Percentiles rank a stretch among this genome's conserved stretches.
Conservation (phyloP, 2,329 filamentous ascomycete species). For the Scedosporium dehoogii region DNA sequence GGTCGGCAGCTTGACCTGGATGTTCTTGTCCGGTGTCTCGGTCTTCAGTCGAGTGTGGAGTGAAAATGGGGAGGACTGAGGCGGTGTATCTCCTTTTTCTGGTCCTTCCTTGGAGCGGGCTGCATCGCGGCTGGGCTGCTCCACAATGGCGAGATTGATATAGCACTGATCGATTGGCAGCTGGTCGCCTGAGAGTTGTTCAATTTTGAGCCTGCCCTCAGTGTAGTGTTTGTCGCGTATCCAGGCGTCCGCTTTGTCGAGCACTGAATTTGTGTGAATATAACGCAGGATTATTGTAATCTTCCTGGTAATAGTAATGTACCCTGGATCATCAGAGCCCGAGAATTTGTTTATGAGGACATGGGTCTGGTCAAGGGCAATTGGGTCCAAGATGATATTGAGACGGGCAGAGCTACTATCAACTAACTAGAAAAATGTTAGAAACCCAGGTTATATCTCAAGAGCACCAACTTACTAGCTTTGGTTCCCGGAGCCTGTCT, state of each 20-base stretch:
- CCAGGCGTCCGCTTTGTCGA: slow-evolving; percentile 13
- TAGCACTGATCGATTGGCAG: slow-evolving; percentile 26
- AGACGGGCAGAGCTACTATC: slow-evolving; percentile 14
- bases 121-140: slow-evolving; percentile 11
- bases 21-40: slow-evolving; percentile 12
- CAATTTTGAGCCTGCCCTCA: slow-evolving; percentile 17
- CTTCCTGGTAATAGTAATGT: slow-evolving; percentile 11
- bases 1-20: not conserved
- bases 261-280: slow-evolving; percentile 11
- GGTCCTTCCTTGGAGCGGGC: not conserved
- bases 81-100: slow-evolving; percentile 5
- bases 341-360: slow-evolving; percentile 18
- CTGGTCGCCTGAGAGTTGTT: slow-evolving; percentile 22
- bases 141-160: slow-evolving; percentile 28
- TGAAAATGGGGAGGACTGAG: slow-evolving; percentile 16
- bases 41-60: slow-evolving; percentile 18
- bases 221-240: slow-evolving; percentile 17
- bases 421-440: slow-evolving; percentile 14
- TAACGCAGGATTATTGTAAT: slow-evolving; percentile 10
- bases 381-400: slow-evolving; percentile 14
- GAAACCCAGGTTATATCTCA: not conserved
- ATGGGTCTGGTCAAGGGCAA: slow-evolving; percentile 16
- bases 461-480: not conserved
- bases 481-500: slow-evolving; percentile 9
- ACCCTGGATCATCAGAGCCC: slow-evolving; percentile 10